phyloP scores from a whole-genome alignment of 257 asterid species.

The Perilla frutescens region DNA sequence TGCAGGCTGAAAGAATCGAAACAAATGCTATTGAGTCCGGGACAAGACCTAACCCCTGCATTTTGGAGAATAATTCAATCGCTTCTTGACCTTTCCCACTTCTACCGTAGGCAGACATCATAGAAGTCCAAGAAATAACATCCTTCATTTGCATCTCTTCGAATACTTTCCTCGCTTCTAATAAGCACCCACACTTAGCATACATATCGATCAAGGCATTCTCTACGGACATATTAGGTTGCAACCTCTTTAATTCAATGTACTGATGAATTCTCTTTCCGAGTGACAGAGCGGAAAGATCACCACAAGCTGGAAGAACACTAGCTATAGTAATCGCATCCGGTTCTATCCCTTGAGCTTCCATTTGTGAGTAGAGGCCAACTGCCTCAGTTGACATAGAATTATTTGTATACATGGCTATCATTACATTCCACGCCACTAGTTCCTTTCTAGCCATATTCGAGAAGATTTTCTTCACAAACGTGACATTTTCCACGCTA shows the following conservation, averaged over 20 bases:
- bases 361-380: conserved; percentile 67
- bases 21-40: conserved; percentile 93
- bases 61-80: conserved; percentile 58
- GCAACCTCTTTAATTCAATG: conserved; percentile 48
- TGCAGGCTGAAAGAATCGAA: conserved; percentile 88
- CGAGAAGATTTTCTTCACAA: conserved; percentile 66
- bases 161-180: conserved; percentile 83
- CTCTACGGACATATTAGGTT: conserved; percentile 74
- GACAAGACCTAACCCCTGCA: conserved; percentile 57
- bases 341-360: conserved; percentile 54
- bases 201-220: conserved; percentile 92
- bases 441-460: conserved; percentile 55
- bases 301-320: conserved; percentile 95
- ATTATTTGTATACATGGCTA: conserved; percentile 64
- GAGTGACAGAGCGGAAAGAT: conserved; percentile 66
- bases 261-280: conserved; percentile 71
- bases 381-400: conserved; percentile 78
- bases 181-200: conserved; percentile 85
- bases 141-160: conserved; percentile 65
- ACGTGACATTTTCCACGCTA: conserved; percentile 58
- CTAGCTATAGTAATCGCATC: conserved; percentile 74
- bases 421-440: conserved; percentile 94
- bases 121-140: conserved; percentile 91
- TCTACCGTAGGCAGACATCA: conserved; percentile 85
- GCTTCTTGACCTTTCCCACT: conserved; percentile 82